Evolutionary conservation across 345 rosid species (phyloP), one percentile per base, ranked within the genome.

Genomic region (Euphorbia peplus): DNA sequence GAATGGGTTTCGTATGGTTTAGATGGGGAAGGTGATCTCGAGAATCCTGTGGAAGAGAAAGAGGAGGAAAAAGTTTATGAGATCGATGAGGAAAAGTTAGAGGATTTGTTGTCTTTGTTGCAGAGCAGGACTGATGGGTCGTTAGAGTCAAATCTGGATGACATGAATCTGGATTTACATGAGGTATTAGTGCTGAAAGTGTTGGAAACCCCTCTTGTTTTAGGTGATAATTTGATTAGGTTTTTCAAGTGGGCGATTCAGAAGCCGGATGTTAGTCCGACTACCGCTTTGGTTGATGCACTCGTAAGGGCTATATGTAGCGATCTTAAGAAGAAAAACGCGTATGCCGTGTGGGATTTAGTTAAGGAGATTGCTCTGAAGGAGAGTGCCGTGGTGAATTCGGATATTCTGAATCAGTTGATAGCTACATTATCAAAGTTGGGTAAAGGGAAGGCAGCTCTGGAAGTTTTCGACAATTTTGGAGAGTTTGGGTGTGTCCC

Each of bases 401-500:
- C 66, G 29, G 84, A 70, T 69, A 80, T 73, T 70, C 71, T 93
- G 65, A 90, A 93, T 69, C 80, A 71, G n/a, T 48, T 90, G 85
- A 83, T 93, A 30, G 85, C 85, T n/a, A 57, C 79, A 41, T 80
- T 93, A 41, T 89, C 88, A 0, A 86, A 77, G 75, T 68, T 89
- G 82, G 92, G 96, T 11, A 83, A 85, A 75, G 87, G 84, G 18
- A 83, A 86, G 81, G 96, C 82, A 13, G 92, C 93, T 21, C 71
- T 80, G 9, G 93, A 90, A 80, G 92, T 87, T 60, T 85, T 86
- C 74, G 72, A 71, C 63, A 90, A 85, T 73, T 80, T 81, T 16
- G 81, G 65, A 52, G 93, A 89, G 46, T 83, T 87, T 4, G 82
- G 84, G 11, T 86, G 85, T 70, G 81, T 72, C 53, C 88, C 81